phyloP scores from a whole-genome alignment of 2,329 filamentous ascomycete genomes.

The Colletotrichum sp. region DNA sequence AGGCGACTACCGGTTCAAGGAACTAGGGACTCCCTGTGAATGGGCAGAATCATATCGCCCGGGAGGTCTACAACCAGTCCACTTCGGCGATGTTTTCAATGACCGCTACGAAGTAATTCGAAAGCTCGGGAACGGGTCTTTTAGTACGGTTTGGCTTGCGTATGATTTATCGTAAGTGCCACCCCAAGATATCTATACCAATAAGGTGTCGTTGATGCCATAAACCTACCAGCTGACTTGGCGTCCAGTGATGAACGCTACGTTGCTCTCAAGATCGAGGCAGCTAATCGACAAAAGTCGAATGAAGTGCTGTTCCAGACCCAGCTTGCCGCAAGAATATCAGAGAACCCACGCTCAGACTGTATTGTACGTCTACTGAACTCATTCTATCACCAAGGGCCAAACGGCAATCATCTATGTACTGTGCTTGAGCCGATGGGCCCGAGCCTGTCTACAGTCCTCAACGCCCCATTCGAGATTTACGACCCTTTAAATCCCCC shows the following conservation, averaged over 20 bases:
- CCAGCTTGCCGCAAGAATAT: slow-evolving; percentile 4
- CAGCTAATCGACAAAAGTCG: slow-evolving; percentile 17
- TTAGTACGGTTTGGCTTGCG: slow-evolving; percentile 31
- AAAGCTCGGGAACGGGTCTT: slow-evolving; percentile 29
- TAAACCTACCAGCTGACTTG: rapidly evolving
- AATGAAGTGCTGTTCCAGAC: slow-evolving; percentile 19
- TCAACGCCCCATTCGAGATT: slow-evolving; percentile 19
- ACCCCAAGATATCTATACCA: rapidly evolving
- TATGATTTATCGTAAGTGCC: slow-evolving; percentile 15
- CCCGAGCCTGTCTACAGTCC: slow-evolving; percentile 22
- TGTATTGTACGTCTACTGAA: slow-evolving; percentile 25
- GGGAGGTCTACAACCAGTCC: slow-evolving; percentile 27
- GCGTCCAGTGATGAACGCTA: slow-evolving; percentile 3
- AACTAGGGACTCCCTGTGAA: not conserved
- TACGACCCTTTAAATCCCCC: not conserved
- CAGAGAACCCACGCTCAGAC: not conserved
- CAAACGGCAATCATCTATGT: slow-evolving; percentile 36
- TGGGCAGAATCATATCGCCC: slow-evolving; percentile 21
- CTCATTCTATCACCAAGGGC: slow-evolving; percentile 33
- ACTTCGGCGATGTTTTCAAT: slow-evolving; percentile 26
- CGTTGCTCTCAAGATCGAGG: slow-evolving; percentile 33
- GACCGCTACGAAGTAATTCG: slow-evolving; percentile 25
- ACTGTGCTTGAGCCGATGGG: slow-evolving; percentile 36
- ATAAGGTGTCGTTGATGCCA: no score
- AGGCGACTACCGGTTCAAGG: not conserved